Evolutionary conservation across 257 asterid species (phyloP), one percentile per base, ranked within the genome.

Genomic region (Primulina tabacum): DNA sequence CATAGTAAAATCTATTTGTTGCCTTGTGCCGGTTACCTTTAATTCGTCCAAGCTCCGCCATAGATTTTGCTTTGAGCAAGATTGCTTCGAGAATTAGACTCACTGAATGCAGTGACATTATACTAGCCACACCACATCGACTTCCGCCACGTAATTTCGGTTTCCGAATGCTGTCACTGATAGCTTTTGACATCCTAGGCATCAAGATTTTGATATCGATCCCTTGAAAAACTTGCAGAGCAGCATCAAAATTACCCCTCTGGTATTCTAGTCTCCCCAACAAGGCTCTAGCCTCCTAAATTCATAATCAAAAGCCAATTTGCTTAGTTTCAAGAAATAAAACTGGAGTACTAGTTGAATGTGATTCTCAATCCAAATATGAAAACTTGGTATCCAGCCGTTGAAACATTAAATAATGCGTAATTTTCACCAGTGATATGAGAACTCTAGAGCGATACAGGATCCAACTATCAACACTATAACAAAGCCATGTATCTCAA

Each of bases 151-250:
- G 90, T 24, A 77, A 68, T 83, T 84, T 92, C 18, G 85, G 73
- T 0, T 88, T 87, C 57, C 77, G 81, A 57, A 83, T 84, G 70
- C 89, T 82, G 72, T 83, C 88, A 6, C 81, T 66, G 43, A 92
- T 87, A 60, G 96, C 95, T 75, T 71, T 84, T 24, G 92, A 81
- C 95, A 92, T 86, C 59, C 87, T 88, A 14, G 90, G 79, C 0
- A 97, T 85, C 77, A 92, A 76, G 34, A 84, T 73, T 69, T 77
- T 85, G 37, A 88, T 80, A 71, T 92, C 98, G 78, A 92, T 92
- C 64, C 97, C 98, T 73, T 92, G 92, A 77, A 92, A 92, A 21
- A 92, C 98, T 82, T 90, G 97, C 73, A 92, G 97, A 59, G 98
- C 98, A 28, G 91, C 98, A 82, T 88, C 98, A 69, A 77, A 90